These are phyloP conservation scores for Aureobasidium leucospermi DNA, from an alignment of 2,329 filamentous ascomycete species.

Conservation along the genomic window DNA sequence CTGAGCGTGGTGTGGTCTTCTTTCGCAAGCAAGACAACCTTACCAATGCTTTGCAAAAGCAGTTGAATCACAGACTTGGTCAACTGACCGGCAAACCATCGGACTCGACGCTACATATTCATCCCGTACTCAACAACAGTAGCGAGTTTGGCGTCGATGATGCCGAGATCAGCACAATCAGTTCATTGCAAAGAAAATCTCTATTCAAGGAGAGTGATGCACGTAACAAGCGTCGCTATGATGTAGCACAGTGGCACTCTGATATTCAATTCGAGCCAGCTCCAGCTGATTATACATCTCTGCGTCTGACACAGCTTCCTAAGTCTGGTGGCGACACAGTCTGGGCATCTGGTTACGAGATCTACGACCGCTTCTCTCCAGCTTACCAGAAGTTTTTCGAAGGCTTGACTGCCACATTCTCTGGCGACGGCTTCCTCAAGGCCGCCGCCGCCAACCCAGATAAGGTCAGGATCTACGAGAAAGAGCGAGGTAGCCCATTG, in stretches of 20 bases:
- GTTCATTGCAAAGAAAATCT: slow-evolving; percentile 29
- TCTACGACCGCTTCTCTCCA: slow-evolving; percentile 49
- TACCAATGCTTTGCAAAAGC: slow-evolving; percentile 45
- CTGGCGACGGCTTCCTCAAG: slow-evolving; percentile 28
- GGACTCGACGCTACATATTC: slow-evolving; percentile 52
- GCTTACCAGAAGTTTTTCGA: slow-evolving; percentile 53
- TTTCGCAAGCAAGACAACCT: slow-evolving; percentile 30
- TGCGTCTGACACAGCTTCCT: slow-evolving; percentile 31
- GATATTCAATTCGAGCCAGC: slow-evolving; percentile 36
- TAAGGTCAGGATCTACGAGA: slow-evolving; percentile 39
- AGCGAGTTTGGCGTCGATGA: slow-evolving; percentile 32
- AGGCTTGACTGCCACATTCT: slow-evolving; percentile 41
- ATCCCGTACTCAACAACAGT: slow-evolving; percentile 47
- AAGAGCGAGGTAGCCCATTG: slow-evolving; percentile 45
- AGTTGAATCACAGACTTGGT: slow-evolving; percentile 48
- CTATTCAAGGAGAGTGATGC: slow-evolving; percentile 26
- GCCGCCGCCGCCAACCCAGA: slow-evolving; percentile 31
- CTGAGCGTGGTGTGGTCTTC: slow-evolving; percentile 22
- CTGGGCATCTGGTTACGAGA: slow-evolving; percentile 47
- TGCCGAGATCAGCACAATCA: slow-evolving; percentile 34
- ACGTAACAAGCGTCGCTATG: slow-evolving; percentile 23
- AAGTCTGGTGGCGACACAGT: slow-evolving; percentile 34
- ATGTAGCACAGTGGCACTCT: slow-evolving; percentile 42
- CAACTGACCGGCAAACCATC: slow-evolving; percentile 43
- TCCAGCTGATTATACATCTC: slow-evolving; percentile 34